Percentiles rank a stretch among this genome's conserved stretches.
These are phyloP conservation scores for Sphaerosporella brunnea DNA, from an alignment of 495 filamentous ascomycete genomes.

Conservation along the genomic window DNA sequence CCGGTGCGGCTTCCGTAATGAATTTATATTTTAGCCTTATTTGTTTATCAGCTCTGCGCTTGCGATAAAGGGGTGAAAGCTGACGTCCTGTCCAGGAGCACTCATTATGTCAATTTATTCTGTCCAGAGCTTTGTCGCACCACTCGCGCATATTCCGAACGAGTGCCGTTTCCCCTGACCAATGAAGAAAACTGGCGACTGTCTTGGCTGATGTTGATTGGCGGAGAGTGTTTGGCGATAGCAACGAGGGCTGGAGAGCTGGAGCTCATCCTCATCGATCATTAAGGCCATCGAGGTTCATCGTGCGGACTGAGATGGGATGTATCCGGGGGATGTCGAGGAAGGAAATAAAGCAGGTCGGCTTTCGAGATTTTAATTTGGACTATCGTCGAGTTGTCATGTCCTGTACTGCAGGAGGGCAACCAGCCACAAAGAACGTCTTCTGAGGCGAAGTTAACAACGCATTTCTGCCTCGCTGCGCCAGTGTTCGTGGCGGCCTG, in stretches of 20 bases:
- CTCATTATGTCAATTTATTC: not conserved
- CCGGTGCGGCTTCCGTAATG: too few relatives aligned
- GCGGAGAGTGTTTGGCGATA: not conserved
- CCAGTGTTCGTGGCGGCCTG: not conserved
- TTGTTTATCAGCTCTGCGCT: conserved; percentile 1
- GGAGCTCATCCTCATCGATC: conserved; percentile 1
- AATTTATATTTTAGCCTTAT: too few relatives aligned
- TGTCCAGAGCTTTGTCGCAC: too few relatives aligned
- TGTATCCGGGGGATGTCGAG: not conserved
- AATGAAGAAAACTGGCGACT: conserved; percentile 2
- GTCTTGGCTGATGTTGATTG: not conserved
- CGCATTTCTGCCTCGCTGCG: not conserved
- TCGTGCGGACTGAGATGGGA: not conserved
- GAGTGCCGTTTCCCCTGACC: not conserved
- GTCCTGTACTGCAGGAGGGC: conserved; percentile 3
- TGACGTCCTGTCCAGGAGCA: not conserved
- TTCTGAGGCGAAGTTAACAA: not conserved
- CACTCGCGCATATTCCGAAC: too few relatives aligned
- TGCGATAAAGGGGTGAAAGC: not conserved
- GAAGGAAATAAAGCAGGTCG: not conserved
- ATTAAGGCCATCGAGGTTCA: not conserved
- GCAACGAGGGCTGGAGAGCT: not conserved
- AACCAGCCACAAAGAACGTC: conserved; percentile 1
- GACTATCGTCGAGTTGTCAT: conserved; percentile 4
- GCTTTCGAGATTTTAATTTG: not conserved